Evolutionary conservation across 2,329 filamentous ascomycete genomes (phyloP), one percentile per base, ranked within the genome.

Genomic region (Xylogone sp.): DNA sequence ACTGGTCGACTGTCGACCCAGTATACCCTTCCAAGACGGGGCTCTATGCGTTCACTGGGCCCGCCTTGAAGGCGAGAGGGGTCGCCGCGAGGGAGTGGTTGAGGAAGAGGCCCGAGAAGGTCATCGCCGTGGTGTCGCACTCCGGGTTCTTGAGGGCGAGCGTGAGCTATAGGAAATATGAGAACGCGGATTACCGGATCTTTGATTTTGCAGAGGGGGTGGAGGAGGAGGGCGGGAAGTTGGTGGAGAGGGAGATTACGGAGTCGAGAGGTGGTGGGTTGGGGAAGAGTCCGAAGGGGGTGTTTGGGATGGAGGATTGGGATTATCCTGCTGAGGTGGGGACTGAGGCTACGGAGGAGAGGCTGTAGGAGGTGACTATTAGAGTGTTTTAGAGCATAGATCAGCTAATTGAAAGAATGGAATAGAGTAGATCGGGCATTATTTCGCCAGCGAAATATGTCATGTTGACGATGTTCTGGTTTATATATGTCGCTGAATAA

Each of bases 71-170:
- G 16, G 8, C 57, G 27, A 48, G 65, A 49, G 65, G 63, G 10
- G 51, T 60, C 42, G 55, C 39, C 4, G 63, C 60, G 13, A 59
- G 58, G 49, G 55, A 56, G 31, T 65, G 60, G 59, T 53, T 68
- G 52, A 59, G 52, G 24, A 53, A 52, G 13, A 54, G 64, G 22
- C 60, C 62, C 1, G 65, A 67, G 54, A 65, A 65, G 43, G 62
- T 67, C 19, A 64, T 68, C 51, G 64, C 60, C 19, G 64, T 67
- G 2, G 64, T 67, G 3, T 59, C 55, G 24, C 65, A 68, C 53
- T 55, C 59, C 12, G 63, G 61, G 1, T 67, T 67, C 39, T 34
- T 67, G 34, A 42, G 61, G 9, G 56, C 59, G 12, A 61, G 59
- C 12, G 55, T 67, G 21, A 59, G 59, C 27, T 51, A 60, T 29